Evolutionary conservation across 495 filamentous ascomycete species (phyloP).

Genomic region (Baudoinia panamericana): DNA sequence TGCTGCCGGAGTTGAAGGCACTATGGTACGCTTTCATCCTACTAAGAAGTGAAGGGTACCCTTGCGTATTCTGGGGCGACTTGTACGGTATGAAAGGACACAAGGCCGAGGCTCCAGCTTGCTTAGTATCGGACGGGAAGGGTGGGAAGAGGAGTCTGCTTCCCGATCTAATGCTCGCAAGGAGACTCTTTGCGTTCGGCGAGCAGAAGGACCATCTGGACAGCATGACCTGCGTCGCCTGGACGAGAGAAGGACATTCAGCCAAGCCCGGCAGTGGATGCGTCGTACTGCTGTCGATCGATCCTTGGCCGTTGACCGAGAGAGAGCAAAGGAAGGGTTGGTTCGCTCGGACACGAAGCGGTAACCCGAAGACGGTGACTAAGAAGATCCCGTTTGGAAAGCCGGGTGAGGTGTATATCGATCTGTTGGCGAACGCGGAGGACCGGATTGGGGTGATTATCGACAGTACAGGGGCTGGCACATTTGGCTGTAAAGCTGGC

Average conservation of each 20-base stretch:
- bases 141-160: conserved; percentile 36
- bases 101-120: conserved; percentile 43
- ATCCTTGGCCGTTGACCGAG: conserved; percentile 25
- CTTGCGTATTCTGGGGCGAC: conserved; percentile 64
- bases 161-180: conserved; percentile 46
- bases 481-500: conserved; percentile 23
- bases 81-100: conserved; percentile 52
- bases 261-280: conserved; percentile 23
- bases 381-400: conserved; percentile 26
- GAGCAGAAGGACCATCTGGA: conserved; percentile 57
- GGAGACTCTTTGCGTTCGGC: conserved; percentile 59
- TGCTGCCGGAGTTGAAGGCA: conserved; percentile 28
- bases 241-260: conserved; percentile 37
- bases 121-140: conserved; percentile 17
- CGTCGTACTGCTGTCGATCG: conserved; percentile 18
- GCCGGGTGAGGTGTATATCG: conserved; percentile 27
- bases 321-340: too few relatives aligned
- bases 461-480: conserved; percentile 26
- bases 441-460: conserved; percentile 24
- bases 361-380: background rate
- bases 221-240: conserved; percentile 53
- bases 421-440: conserved; percentile 23
- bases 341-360: too few relatives aligned
- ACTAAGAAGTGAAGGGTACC: conserved; percentile 49
- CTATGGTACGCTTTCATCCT: conserved; percentile 43